These are phyloP conservation scores for Beta macrorhiza DNA, from an alignment of 179 eudicot species.

Conservation along the genomic window DNA sequence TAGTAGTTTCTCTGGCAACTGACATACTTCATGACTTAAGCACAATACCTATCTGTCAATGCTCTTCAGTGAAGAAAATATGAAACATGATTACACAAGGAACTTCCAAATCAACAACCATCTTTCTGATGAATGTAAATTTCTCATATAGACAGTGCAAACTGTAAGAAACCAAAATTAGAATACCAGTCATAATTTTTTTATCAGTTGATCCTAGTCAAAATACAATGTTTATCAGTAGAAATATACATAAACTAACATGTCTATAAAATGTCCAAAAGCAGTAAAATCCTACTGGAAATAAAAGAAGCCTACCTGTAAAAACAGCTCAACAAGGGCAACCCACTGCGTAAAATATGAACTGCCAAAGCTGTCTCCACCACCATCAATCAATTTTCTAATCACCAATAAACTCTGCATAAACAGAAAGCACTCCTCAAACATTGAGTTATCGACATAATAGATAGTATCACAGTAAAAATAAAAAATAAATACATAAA, in stretches of 20 bases:
- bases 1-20: background rate
- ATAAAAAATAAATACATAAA: too few relatives aligned
- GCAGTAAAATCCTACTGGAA: background rate
- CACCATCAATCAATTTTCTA: slow-evolving; percentile 60
- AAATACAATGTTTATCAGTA: background rate
- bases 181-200: background rate
- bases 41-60: background rate
- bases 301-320: slow-evolving; percentile 50
- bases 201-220: background rate
- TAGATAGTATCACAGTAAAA: background rate
- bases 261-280: background rate
- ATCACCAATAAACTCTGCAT: slow-evolving; percentile 69
- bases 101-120: background rate
- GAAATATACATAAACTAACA: background rate
- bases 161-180: background rate
- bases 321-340: slow-evolving; percentile 64
- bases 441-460: background rate
- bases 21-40: background rate
- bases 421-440: slow-evolving; percentile 11
- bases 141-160: background rate
- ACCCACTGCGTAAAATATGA: slow-evolving; percentile 81
- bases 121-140: background rate
- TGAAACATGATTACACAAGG: background rate
- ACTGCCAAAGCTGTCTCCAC: slow-evolving; percentile 52
- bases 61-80: background rate